Base-by-base conservation (phyloP, 2,329 filamentous ascomycete genomes). In the Delphinella strobiligena region DNA sequence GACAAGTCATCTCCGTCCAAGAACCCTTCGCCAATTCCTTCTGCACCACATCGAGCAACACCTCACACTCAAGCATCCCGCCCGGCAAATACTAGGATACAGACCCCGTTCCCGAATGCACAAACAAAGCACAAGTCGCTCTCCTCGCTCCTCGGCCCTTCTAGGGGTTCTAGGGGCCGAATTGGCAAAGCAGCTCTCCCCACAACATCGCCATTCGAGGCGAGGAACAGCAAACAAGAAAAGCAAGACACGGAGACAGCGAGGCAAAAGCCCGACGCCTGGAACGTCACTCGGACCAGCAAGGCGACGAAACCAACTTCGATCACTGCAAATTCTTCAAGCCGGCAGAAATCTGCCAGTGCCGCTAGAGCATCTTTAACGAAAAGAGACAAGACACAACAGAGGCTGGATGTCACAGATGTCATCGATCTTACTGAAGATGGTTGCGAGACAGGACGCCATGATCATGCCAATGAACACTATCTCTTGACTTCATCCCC, bases 171-270 rank as follows among this genome's bases (percentile, higher is more conserved):
- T 7, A n/a, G n/a, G n/a, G n/a, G n/a, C n/a, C n/a, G n/a, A n/a
- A 68, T 77, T 50, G 77, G 77, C 0, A 78, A 78, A 50, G 71
- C 79, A 2, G 47, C 66, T 2, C 52, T 79, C 3, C 69, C 75
- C 0, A 59, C 54, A 5, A 69, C 70, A 38, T 83, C 81, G 1
- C 81, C 82, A 0, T 85, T 75, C 45, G 80, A 86, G 47, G 62
- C 74, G 40, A 62, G 70, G 29, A 64, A 52, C 35, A 50, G 33
- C 27, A 51, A 53, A 35, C 27, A 46, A 3, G 52, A 65, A 42
- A 54, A 51, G 31, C 47, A 45, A 3, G 5, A 50, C 51, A 11
- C 60, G 56, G 19, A 51, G 60, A 37, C 49, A 57, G 1, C 44
- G 44, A 53, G 64, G 37, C 56, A 56, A 35, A 63, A 60, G 44